These are phyloP conservation scores for Heracleum sosnowskyi DNA, from an alignment of 129 eudicot species.

Conservation along the genomic window DNA sequence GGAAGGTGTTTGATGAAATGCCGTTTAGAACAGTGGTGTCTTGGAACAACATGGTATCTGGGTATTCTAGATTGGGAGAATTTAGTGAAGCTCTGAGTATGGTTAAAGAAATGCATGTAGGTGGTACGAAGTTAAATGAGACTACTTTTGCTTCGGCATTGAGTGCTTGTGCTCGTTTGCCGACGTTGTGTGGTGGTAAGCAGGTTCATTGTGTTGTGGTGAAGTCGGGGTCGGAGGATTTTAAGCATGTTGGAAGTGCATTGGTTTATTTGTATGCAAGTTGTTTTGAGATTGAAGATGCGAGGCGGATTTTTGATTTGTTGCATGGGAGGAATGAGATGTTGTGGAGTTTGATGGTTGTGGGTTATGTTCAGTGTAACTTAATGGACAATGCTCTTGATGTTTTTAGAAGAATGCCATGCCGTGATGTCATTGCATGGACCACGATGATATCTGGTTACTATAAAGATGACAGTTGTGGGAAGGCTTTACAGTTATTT, in stretches of 20 bases:
- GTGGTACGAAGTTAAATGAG: constrained; percentile 37
- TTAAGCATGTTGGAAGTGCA: constrained; percentile 48
- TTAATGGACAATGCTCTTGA: constrained; percentile 42
- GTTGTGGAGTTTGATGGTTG: constrained; percentile 67
- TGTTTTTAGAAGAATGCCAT: constrained; percentile 43
- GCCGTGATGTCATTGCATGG: constrained; percentile 57
- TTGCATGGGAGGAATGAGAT: constrained; percentile 29
- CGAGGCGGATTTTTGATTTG: constrained; percentile 51
- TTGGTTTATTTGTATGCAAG: constrained; percentile 47
- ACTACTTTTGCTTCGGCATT: constrained; percentile 33
- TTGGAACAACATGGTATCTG: constrained; percentile 62
- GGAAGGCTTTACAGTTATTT: constrained; percentile 53
- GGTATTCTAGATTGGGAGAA: constrained; percentile 42
- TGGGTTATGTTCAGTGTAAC: constrained; percentile 51
- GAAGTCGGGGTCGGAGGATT: constrained; percentile 38
- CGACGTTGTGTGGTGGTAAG: constrained; percentile 24
- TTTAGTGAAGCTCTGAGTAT: constrained; percentile 35
- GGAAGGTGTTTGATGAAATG: constrained; percentile 58
- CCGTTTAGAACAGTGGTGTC: constrained; percentile 47
- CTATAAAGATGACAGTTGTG: constrained; percentile 38
- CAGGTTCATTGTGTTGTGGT: constrained; percentile 55
- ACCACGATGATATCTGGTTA: constrained; percentile 61
- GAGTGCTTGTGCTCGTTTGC: constrained; percentile 45
- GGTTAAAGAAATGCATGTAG: constrained; percentile 43
- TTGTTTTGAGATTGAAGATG: constrained; percentile 36